phyloP scores from a whole-genome alignment of 2,329 filamentous ascomycete genomes.

The Paramyrothecium roridum region DNA sequence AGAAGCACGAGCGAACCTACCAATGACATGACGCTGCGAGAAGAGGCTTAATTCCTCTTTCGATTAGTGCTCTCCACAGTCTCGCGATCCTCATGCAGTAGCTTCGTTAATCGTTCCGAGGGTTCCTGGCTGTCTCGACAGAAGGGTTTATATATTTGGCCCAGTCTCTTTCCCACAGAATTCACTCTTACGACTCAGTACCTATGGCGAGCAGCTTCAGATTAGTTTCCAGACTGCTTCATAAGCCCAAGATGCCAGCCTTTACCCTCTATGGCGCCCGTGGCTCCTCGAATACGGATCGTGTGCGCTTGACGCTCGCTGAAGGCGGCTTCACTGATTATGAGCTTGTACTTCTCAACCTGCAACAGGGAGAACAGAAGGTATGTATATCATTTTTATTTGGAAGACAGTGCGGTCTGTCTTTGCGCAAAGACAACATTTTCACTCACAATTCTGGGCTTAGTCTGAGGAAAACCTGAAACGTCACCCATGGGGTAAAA shows the following conservation, averaged over 20 bases:
- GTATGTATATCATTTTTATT: conserved; percentile 18
- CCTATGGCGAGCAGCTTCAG: conserved; percentile 1
- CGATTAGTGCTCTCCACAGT: background rate
- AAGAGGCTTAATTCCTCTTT: conserved; percentile 2
- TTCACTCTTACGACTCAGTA: conserved; percentile 15
- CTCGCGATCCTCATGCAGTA: background rate
- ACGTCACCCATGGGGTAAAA: conserved; percentile 39
- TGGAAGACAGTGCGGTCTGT: background rate
- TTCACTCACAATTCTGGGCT: conserved; percentile 15
- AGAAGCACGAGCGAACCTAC: conserved; percentile 25
- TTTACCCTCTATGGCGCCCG: conserved; percentile 38
- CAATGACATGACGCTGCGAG: conserved; percentile 18
- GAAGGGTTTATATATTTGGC: conserved; percentile 7
- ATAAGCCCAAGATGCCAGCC: conserved; percentile 33
- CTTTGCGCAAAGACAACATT: background rate
- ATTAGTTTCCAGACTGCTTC: conserved; percentile 22
- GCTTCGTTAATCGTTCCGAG: background rate
- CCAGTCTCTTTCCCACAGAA: background rate
- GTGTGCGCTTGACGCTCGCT: conserved; percentile 37
- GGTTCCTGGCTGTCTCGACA: background rate
- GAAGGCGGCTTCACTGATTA: conserved; percentile 41
- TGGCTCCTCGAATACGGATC: conserved; percentile 38
- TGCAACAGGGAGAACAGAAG: conserved; percentile 38
- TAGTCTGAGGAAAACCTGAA: conserved; percentile 32
- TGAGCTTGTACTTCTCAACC: conserved; percentile 32